phyloP scores from a whole-genome alignment of 1,284 basidiomycete genomes.

The Cyathus olla region DNA sequence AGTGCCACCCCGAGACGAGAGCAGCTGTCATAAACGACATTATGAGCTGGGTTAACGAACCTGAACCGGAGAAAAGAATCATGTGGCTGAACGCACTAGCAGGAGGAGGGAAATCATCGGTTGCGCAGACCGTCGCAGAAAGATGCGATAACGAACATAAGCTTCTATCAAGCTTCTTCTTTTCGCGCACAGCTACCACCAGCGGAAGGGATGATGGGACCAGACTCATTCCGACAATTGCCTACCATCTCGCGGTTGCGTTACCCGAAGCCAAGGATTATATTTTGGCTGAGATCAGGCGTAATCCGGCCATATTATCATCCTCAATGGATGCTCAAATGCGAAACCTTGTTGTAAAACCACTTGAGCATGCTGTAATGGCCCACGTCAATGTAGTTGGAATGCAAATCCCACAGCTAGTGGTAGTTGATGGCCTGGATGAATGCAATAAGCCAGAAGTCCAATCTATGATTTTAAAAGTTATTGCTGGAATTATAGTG shows the following conservation, averaged over 20 bases:
- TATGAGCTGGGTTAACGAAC: neutral
- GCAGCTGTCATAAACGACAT: neutral
- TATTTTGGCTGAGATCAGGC: neutral
- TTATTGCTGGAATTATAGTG: neutral
- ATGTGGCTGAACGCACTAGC: conserved; percentile 2
- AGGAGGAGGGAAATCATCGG: neutral
- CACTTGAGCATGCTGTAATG: neutral
- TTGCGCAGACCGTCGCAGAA: neutral
- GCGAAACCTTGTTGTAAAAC: neutral
- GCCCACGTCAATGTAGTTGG: neutral
- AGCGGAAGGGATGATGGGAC: neutral
- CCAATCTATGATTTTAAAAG: neutral
- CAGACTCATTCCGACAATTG: neutral
- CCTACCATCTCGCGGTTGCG: neutral
- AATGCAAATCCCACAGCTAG: neutral
- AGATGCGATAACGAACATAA: neutral
- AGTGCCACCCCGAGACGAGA: conserved; percentile 1
- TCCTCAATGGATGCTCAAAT: neutral
- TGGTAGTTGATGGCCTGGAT: conserved; percentile 1
- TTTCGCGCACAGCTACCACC: neutral
- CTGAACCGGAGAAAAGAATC: neutral
- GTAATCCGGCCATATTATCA: neutral
- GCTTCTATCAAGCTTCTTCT: neutral
- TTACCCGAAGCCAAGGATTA: neutral
- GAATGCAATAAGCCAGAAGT: neutral